Percentiles rank a stretch among this genome's conserved stretches.
Conservation (phyloP, 768 basidiomycete species). For the Candolleomyces aberdarensis region DNA sequence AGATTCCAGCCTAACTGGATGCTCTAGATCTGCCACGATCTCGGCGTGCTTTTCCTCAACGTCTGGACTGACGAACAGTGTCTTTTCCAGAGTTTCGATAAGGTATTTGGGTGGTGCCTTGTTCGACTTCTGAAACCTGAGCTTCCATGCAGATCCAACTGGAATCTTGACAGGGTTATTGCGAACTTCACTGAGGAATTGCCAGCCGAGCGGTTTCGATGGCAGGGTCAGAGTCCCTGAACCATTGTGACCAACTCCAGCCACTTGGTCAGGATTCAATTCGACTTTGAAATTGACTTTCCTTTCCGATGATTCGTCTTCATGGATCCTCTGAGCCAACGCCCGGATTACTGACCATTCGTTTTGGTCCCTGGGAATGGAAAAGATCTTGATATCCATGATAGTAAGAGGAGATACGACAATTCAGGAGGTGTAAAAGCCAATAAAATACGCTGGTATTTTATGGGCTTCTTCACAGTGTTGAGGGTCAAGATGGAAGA, state of each 20-base stretch:
- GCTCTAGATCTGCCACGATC: slow-evolving; percentile 41
- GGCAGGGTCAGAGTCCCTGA: slow-evolving; percentile 41
- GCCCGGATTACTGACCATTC: slow-evolving; percentile 53
- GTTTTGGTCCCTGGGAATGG: not conserved
- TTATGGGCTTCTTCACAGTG: slow-evolving; percentile 4
- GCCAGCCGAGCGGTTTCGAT: slow-evolving; percentile 32
- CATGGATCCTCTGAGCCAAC: slow-evolving; percentile 57
- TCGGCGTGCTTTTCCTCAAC: slow-evolving; percentile 46
- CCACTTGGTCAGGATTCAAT: slow-evolving; percentile 45
- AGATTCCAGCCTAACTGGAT: slow-evolving; percentile 51
- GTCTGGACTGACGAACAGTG: slow-evolving; percentile 53
- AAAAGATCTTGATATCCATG: slow-evolving; percentile 8
- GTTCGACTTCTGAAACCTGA: slow-evolving; percentile 30
- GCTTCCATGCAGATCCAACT: slow-evolving; percentile 23
- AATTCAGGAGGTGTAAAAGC: not conserved
- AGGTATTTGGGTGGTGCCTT: slow-evolving; percentile 13
- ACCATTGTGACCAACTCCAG: slow-evolving; percentile 58
- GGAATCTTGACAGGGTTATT: slow-evolving; percentile 39
- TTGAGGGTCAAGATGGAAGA: too few species aligned
- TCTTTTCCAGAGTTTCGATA: slow-evolving; percentile 44
- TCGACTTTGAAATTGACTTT: slow-evolving; percentile 60
- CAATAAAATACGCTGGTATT: not conserved
- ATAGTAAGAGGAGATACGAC: not conserved
- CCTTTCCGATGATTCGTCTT: slow-evolving; percentile 39
- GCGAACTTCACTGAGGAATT: slow-evolving; percentile 45